Conservation (phyloP, 2,329 filamentous ascomycete species). For the Akanthomyces muscarius region DNA sequence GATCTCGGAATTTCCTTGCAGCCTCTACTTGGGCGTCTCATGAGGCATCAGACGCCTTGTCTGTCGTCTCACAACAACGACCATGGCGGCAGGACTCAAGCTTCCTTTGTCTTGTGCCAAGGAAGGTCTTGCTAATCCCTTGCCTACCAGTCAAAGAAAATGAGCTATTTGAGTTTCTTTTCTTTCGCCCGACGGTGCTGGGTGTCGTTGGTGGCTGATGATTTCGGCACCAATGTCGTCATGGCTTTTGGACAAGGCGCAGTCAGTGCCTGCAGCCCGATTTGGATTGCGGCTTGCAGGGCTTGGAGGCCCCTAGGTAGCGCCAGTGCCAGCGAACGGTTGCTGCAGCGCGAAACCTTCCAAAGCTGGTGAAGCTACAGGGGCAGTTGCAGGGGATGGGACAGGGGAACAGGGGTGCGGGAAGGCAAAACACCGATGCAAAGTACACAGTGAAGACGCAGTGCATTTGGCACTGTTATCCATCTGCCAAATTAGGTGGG, state of each 20-base stretch:
- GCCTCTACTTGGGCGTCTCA: neutral
- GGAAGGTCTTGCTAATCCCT: too few relatives aligned
- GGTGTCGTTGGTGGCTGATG: neutral
- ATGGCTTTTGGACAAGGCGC: neutral
- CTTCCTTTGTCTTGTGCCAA: neutral
- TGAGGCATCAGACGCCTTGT: neutral
- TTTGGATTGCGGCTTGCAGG: neutral
- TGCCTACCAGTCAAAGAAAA: neutral
- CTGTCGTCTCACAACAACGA: neutral
- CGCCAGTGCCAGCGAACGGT: neutral
- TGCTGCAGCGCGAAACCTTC: neutral
- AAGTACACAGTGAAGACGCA: neutral
- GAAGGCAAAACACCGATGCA: neutral
- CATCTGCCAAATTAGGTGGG: neutral
- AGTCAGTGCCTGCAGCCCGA: neutral
- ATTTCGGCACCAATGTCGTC: neutral
- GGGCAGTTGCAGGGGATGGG: neutral
- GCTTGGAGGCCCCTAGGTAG: too few relatives aligned
- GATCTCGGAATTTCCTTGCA: neutral
- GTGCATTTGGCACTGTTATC: neutral
- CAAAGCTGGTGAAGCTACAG: neutral
- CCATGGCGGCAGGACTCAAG: neutral
- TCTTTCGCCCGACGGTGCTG: neutral
- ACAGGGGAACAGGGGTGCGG: neutral
- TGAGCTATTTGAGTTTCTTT: neutral